These are phyloP conservation scores for Pichia sp. DNA, from an alignment of 1,139 yeast species.

Conservation along the genomic window DNA sequence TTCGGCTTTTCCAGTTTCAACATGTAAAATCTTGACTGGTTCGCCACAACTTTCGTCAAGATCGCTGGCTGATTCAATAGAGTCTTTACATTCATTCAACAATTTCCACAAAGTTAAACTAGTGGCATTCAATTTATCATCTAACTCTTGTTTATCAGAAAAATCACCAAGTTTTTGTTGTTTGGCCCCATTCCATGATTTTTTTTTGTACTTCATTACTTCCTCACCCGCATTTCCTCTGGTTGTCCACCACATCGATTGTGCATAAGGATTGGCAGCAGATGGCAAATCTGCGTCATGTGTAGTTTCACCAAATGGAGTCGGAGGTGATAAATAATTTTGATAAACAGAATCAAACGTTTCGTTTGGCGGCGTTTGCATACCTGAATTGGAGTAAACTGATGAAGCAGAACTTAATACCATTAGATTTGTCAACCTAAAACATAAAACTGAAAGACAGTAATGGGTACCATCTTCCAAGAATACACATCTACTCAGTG, in stretches of 20 bases:
- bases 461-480: too few relatives aligned
- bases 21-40: not conserved
- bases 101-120: not conserved
- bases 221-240: conserved; percentile 25
- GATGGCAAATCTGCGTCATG: not conserved
- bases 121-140: not conserved
- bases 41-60: not conserved
- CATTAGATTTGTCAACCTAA: too few relatives aligned
- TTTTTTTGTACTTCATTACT: conserved; percentile 18
- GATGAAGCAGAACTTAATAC: conserved; percentile 16
- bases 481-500: too few relatives aligned
- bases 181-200: not conserved
- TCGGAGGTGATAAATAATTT: conserved; percentile 17
- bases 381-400: conserved; percentile 12
- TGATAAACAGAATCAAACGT: conserved; percentile 13
- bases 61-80: not conserved
- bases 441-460: too few relatives aligned
- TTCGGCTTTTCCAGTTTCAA: not conserved
- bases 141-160: not conserved
- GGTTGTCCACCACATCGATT: conserved; percentile 25
- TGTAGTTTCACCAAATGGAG: conserved; percentile 10
- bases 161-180: not conserved
- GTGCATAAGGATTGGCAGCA: conserved; percentile 24
- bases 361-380: not conserved
- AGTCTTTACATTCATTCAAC: not conserved